Evolutionary conservation across 495 filamentous ascomycete genomes (phyloP), one percentile per base, ranked within the genome.

Genomic region (Aspergillus bridgeri): DNA sequence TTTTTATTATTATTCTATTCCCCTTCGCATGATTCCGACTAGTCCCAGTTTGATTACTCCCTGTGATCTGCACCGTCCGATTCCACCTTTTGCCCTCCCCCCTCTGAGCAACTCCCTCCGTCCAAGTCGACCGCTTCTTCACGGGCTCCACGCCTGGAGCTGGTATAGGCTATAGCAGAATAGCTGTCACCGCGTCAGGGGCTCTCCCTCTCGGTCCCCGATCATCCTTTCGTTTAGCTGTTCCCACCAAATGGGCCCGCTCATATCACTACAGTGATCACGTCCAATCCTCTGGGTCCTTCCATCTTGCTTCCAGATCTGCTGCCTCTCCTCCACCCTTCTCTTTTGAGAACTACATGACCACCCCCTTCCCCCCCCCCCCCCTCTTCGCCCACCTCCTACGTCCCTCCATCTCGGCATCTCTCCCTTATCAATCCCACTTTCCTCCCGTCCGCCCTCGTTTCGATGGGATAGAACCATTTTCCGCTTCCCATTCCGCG

Each of bases 101-200:
- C 33, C 52, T 27, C 52, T 27, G 15, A 27, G 53, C 61, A 52
- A 65, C 49, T 57, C 51, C 53, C 60, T 56, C 54, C 59, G 24
- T 61, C 17, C 33, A 47, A 42, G 57, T 63, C 61, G 61, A 67
- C 61, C 65, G 61, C 65, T 59, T 67, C 59, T 67, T 66, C 50
- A 48, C 64, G 59, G 71, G 75, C 72, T 68, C 75, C 75, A 76
- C 75, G 73, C 63, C 67, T n/a, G n/a, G n/a, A n/a, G n/a, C n/a
- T n/a, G n/a, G n/a, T n/a, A n/a, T n/a, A n/a, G n/a, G n/a, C 48
- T 56, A 49, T 42, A 60, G 57, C 51, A 55, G 53, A 65, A 65
- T 57, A 74, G 69, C 71, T 74, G 74, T 75, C 71, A 75, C 61
- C 67, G 70, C 69, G 68, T 75, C 72, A 76, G 75, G 73, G 72